Evolutionary conservation across 2,329 filamentous ascomycete genomes (phyloP), one percentile per base, ranked within the genome.

Genomic region (Apiospora pterosperma): DNA sequence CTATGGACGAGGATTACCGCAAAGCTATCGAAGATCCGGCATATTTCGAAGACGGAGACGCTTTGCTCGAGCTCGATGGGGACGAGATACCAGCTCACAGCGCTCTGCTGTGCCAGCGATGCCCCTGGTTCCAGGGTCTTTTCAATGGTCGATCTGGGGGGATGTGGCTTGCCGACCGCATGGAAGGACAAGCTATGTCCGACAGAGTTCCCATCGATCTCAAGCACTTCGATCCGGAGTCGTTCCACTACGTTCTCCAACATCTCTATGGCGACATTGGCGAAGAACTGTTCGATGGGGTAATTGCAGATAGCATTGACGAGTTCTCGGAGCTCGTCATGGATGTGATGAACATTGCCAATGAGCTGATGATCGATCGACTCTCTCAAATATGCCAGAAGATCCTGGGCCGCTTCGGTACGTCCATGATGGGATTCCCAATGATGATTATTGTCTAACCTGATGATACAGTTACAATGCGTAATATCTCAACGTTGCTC

Each of bases 341-440:
- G 79, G 93, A 97, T 70, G 92, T 98, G 55, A 90, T 98, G 85
- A 88, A 88, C 64, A 90, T 92, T 62, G 93, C 94, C 14, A 96
- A 99, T 74, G 95, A 99, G 76, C 81, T 99, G 64, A 97, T 99
- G 94, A 85, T 99, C 59, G 93, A 97, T 74, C 86, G 94, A 7
- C 80, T 99, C 5, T 93, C 92, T 5, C 92, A 97, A 75, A 88
- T 96, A 34, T 98, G 96, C 75, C 96, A 99, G 75, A 88, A 87
- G 65, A 80, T 93, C 25, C 86, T 98, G 65, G 94, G 93, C 39
- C 87, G 87, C 61, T 96, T 96, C 77, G 74, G 74, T 76, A 70
- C 63, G 74, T 68, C 52, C 10, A 28, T 10, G 12, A 25, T 21
- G 44, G 23, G 5, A 23, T 36, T 36, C 5, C 5, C 10, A 8